Conservation (phyloP, 2,329 filamentous ascomycete genomes). For the Ceratocystis cacaofunesta region DNA sequence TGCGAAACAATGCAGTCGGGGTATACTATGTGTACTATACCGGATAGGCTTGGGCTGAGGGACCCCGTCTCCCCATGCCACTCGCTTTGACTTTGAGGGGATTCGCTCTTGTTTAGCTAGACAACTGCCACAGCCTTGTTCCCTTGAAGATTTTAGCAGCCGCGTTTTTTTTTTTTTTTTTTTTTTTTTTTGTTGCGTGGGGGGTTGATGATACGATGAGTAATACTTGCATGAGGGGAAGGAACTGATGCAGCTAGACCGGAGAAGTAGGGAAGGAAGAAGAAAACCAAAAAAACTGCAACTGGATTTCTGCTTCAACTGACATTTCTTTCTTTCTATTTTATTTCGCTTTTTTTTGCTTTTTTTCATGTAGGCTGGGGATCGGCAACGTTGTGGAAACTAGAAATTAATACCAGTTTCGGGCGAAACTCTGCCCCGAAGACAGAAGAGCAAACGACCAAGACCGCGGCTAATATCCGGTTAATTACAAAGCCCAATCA, state of each 20-base stretch:
- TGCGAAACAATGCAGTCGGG: background rate
- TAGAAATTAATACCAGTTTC: background rate
- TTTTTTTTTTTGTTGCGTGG: background rate
- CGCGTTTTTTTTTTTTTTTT: background rate
- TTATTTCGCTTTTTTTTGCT: too few species aligned
- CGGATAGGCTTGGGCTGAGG: background rate
- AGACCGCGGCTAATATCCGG: background rate
- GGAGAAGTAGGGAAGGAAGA: too few species aligned
- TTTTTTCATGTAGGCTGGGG: too few species aligned
- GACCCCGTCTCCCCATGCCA: background rate
- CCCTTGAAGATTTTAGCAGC: background rate
- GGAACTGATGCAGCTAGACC: background rate
- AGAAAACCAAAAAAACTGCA: too few species aligned
- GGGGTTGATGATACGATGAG: background rate
- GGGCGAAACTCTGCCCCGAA: background rate
- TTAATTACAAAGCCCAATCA: background rate
- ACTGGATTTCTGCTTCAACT: too few species aligned
- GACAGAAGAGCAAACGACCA: background rate
- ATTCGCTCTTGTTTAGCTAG: background rate
- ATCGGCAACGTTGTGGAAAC: too few species aligned
- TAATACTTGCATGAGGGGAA: too few species aligned
- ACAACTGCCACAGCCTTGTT: slow-evolving; percentile 2
- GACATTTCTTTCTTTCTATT: too few species aligned
- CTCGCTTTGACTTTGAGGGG: background rate
- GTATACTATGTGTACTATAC: background rate